Conservation (phyloP, 352 stramenopile genomes). For the Globisporangium takayamanum region DNA sequence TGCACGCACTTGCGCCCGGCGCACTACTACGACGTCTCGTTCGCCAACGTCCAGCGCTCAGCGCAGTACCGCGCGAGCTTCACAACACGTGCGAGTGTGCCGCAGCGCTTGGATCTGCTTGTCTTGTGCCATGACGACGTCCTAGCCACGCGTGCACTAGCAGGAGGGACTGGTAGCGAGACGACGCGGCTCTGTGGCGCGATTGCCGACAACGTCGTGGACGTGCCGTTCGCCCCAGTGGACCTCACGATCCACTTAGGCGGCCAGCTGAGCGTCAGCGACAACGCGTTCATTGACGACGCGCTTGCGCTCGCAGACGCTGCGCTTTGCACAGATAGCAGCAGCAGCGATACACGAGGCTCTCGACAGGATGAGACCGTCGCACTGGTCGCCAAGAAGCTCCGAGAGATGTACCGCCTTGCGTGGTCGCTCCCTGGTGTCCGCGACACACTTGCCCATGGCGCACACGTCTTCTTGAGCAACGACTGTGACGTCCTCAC, state of each 20-base stretch:
- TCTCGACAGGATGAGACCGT: not conserved
- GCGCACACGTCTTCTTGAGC: slow-evolving; percentile 39
- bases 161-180: not conserved
- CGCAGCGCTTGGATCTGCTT: slow-evolving; percentile 31
- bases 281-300: slow-evolving; percentile 29
- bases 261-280: slow-evolving; percentile 31
- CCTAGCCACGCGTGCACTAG: not conserved
- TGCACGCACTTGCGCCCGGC: slow-evolving; percentile 50
- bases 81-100: slow-evolving; percentile 26
- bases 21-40: slow-evolving; percentile 51
- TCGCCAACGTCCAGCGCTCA: slow-evolving; percentile 36
- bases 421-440: slow-evolving; percentile 51
- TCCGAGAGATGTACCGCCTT: slow-evolving; percentile 48
- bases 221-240: slow-evolving; percentile 29
- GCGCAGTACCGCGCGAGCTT: slow-evolving; percentile 38
- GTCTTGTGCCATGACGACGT: slow-evolving; percentile 27
- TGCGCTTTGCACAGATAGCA: not conserved
- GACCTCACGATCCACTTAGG: slow-evolving; percentile 49
- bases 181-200: slow-evolving; percentile 21
- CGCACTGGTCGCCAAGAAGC: slow-evolving; percentile 19
- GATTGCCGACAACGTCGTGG: slow-evolving; percentile 21
- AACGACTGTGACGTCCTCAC: slow-evolving; percentile 25
- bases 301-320: slow-evolving; percentile 18
- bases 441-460: slow-evolving; percentile 33
- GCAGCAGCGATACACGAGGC: not conserved